Conservation (phyloP, 805 yeast genomes). For the Starmerella stigmatis region DNA sequence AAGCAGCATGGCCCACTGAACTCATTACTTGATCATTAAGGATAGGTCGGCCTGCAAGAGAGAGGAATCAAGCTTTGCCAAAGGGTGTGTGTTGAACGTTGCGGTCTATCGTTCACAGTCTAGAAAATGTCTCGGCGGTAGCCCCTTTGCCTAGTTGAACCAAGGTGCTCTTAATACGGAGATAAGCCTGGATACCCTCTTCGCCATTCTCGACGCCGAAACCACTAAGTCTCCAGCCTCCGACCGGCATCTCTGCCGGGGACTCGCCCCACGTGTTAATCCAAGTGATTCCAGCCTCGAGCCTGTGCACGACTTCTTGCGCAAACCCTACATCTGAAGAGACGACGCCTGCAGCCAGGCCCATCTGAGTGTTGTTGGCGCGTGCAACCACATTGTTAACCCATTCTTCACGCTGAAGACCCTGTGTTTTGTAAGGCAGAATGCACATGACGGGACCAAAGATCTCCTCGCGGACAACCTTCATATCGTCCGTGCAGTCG, state of each 20-base stretch:
- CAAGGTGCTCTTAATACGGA: constrained; percentile 63
- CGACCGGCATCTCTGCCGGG: constrained; percentile 58
- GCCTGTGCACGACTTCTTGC: constrained; percentile 46
- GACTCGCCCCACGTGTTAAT: constrained; percentile 57
- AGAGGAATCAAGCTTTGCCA: no score
- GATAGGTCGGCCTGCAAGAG: no score
- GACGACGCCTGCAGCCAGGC: constrained; percentile 71
- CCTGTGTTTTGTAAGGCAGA: constrained; percentile 56
- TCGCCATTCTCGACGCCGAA: constrained; percentile 69
- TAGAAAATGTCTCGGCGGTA: constrained; percentile 9
- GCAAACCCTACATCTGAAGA: constrained; percentile 54
- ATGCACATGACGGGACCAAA: constrained; percentile 80
- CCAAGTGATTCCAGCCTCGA: constrained; percentile 58
- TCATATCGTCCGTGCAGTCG: constrained; percentile 54
- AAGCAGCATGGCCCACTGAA: no score
- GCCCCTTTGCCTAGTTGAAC: constrained; percentile 39
- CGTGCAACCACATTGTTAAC: constrained; percentile 59
- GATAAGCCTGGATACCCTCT: constrained; percentile 56
- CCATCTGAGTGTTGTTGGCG: constrained; percentile 64
- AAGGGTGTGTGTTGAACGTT: no score
- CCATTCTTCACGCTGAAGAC: constrained; percentile 43
- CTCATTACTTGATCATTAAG: no score
- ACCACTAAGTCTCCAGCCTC: constrained; percentile 68
- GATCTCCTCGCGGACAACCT: constrained; percentile 63
- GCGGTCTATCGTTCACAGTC: background rate